phyloP scores from a whole-genome alignment of 768 basidiomycete species.

The Pleurotus citrinopileatus region DNA sequence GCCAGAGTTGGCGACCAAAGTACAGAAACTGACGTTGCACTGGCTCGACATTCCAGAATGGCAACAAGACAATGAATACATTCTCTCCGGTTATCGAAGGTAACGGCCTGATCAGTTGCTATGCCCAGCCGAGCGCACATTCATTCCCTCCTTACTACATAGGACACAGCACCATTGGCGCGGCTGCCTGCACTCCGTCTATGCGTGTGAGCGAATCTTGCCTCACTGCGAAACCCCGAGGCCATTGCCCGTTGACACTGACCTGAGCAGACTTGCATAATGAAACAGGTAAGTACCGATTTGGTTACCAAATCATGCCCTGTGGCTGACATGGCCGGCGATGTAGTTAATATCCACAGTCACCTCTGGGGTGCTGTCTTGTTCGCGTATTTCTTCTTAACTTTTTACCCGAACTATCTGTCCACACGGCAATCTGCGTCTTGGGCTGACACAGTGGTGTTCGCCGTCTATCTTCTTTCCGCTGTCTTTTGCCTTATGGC shows the following conservation, averaged over 20 bases:
- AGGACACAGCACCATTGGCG: constrained; percentile 62
- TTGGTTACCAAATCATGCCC: constrained; percentile 8
- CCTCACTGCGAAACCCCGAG: constrained; percentile 16
- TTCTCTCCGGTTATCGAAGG: constrained; percentile 68
- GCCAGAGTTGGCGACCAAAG: constrained; percentile 5
- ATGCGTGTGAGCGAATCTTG: constrained; percentile 51
- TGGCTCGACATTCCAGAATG: constrained; percentile 66
- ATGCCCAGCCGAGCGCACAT: constrained; percentile 2
- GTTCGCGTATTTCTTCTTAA: constrained; percentile 53
- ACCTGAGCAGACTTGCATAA: constrained; percentile 64
- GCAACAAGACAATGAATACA: constrained; percentile 75
- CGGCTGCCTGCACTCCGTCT: constrained; percentile 62
- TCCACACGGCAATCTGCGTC: constrained; percentile 49
- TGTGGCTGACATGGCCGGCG: neutral
- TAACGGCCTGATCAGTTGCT: constrained; percentile 22
- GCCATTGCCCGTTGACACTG: constrained; percentile 15
- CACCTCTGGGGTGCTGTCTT: constrained; percentile 71
- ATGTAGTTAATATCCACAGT: constrained; percentile 79
- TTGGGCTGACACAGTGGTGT: constrained; percentile 57
- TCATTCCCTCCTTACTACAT: constrained; percentile 8
- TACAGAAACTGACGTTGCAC: constrained; percentile 24
- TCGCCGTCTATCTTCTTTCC: constrained; percentile 64
- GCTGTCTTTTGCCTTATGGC: constrained; percentile 73
- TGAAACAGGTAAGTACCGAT: constrained; percentile 54
- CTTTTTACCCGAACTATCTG: constrained; percentile 52